Percentiles rank a stretch among this genome's conserved stretches.
These are phyloP conservation scores for Fusarium sp. DNA, from an alignment of 2,329 filamentous ascomycete species.

Conservation along the genomic window DNA sequence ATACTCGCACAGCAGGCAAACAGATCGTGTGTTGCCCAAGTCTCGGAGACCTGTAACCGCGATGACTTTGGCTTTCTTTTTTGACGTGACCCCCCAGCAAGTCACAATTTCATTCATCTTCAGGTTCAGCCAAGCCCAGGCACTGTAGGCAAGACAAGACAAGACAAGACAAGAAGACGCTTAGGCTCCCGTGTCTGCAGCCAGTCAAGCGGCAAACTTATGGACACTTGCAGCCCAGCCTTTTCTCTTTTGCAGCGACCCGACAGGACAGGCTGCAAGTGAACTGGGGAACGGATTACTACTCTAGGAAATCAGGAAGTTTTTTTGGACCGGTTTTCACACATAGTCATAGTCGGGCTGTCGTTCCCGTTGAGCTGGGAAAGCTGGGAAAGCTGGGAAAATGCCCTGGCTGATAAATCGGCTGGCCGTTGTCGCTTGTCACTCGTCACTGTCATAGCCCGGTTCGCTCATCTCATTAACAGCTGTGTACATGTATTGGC, in stretches of 20 bases:
- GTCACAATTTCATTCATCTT: conserved; percentile 38
- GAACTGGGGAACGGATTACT: conserved; percentile 29
- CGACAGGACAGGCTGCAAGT: conserved; percentile 27
- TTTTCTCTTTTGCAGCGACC: conserved; percentile 36
- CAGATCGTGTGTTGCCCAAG: conserved; percentile 6
- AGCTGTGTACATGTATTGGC: conserved; percentile 28
- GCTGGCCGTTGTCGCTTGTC: conserved; percentile 39
- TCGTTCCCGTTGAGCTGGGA: conserved; percentile 14
- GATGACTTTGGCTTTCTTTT: conserved; percentile 12
- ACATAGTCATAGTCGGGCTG: conserved; percentile 14
- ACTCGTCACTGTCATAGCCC: conserved; percentile 38
- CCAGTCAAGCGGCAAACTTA: conserved; percentile 16
- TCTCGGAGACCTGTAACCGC: conserved; percentile 21
- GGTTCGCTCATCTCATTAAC: conserved; percentile 34
- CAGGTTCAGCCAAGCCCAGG: conserved; percentile 17
- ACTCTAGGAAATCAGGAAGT: conserved; percentile 33
- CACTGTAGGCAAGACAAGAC: conserved; percentile 10
- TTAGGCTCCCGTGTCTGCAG: conserved; percentile 29
- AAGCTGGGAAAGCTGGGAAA: background rate
- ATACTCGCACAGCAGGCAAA: conserved; percentile 30
- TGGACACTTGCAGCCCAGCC: conserved; percentile 37
- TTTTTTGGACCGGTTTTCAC: conserved; percentile 24
- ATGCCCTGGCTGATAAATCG: conserved; percentile 52
- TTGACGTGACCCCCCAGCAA: conserved; percentile 34
- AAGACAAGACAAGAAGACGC: conserved; percentile 19